Conservation (phyloP, 148 eudicot genomes). For the Chenopodium berlandieri region DNA sequence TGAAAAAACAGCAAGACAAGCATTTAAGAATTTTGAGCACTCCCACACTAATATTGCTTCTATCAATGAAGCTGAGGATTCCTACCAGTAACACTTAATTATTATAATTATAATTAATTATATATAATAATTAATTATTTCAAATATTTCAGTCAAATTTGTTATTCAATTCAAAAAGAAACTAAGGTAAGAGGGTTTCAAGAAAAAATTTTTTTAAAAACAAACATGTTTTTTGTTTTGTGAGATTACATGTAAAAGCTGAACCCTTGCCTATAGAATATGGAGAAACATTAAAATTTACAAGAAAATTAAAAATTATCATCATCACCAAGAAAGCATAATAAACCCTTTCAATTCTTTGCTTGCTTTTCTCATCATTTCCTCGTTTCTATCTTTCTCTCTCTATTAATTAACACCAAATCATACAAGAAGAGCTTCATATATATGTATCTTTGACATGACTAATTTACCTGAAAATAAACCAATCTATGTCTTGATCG, state of each 20-base stretch:
- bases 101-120: background rate
- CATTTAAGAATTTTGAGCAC: constrained; percentile 27
- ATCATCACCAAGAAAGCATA: background rate
- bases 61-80: constrained; percentile 6
- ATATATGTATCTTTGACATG: background rate
- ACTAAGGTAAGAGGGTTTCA: background rate
- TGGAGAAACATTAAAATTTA: constrained; percentile 22
- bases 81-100: constrained; percentile 3
- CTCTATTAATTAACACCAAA: constrained; percentile 13
- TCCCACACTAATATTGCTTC: constrained; percentile 22
- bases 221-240: constrained; percentile 6
- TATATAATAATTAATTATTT: background rate
- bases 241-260: constrained; percentile 18
- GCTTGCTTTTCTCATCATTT: background rate
- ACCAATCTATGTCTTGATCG: background rate
- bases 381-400: background rate
- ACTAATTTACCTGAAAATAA: background rate
- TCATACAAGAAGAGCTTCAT: background rate
- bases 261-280: constrained; percentile 26
- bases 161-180: background rate
- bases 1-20: constrained; percentile 14
- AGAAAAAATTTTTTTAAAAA: background rate
- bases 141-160: constrained; percentile 3
- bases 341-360: background rate
- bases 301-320: background rate